phyloP scores from a whole-genome alignment of 257 asterid species.

The Penstemon barbatus region DNA sequence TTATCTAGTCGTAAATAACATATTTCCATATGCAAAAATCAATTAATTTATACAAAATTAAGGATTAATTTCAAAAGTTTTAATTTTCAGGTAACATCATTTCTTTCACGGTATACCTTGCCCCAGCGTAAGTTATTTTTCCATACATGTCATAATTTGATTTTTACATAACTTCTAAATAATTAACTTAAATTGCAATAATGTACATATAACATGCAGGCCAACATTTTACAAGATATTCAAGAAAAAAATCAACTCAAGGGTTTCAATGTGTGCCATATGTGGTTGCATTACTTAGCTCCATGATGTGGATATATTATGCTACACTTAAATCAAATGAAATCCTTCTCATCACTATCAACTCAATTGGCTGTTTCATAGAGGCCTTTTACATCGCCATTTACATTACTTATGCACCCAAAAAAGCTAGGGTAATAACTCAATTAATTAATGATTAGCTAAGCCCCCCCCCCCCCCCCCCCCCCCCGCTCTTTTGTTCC shows the following conservation, averaged over 20 bases:
- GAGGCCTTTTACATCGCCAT: conserved; percentile 45
- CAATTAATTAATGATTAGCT: background rate
- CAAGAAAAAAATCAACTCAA: conserved; percentile 53
- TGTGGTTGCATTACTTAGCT: conserved; percentile 45
- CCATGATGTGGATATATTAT: conserved; percentile 55
- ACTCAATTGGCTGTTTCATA: conserved; percentile 44
- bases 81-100: conserved; percentile 42
- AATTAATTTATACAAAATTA: background rate
- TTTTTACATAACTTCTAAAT: background rate
- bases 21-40: background rate
- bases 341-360: conserved; percentile 53
- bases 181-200: background rate
- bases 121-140: conserved; percentile 49
- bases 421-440: conserved; percentile 38
- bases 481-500: no score
- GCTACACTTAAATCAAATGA: conserved; percentile 45
- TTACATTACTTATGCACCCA: conserved; percentile 44
- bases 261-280: conserved; percentile 53
- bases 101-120: conserved; percentile 45
- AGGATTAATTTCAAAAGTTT: conserved; percentile 12
- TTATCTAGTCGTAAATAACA: background rate
- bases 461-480: no score
- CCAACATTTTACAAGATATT: conserved; percentile 46
- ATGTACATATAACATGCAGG: conserved; percentile 28
- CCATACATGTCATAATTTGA: background rate